Evolutionary conservation across 768 basidiomycete genomes (phyloP).

Genomic region (Boletus vermiculosoides): DNA sequence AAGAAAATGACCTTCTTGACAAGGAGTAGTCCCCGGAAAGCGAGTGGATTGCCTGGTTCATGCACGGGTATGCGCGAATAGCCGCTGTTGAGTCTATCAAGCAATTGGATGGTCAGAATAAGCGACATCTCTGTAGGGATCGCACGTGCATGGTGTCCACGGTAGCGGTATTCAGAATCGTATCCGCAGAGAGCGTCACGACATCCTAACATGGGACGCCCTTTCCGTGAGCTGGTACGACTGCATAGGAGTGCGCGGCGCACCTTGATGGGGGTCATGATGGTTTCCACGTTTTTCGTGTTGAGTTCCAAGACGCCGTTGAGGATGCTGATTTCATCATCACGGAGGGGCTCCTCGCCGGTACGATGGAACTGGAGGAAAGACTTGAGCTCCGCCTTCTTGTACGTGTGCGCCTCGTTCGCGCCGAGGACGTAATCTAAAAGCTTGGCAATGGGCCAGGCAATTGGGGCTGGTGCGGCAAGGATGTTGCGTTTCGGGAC

Average conservation of each 20-base stretch:
- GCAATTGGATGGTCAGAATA: constrained; percentile 10
- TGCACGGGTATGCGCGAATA: constrained; percentile 94
- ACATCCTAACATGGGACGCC: constrained; percentile 54
- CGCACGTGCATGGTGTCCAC: constrained; percentile 72
- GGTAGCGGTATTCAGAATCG: constrained; percentile 71
- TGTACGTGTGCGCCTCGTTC: constrained; percentile 72
- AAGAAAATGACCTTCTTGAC: constrained; percentile 66
- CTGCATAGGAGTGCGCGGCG: background rate
- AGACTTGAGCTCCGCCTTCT: constrained; percentile 76
- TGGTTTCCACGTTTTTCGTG: constrained; percentile 68
- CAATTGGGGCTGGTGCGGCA: constrained; percentile 60
- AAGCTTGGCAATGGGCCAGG: constrained; percentile 67
- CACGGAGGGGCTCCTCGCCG: constrained; percentile 70
- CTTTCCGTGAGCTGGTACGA: background rate
- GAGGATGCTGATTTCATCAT: constrained; percentile 79
- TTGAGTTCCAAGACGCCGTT: constrained; percentile 80
- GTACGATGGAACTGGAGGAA: constrained; percentile 79
- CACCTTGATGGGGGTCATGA: constrained; percentile 82
- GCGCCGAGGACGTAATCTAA: constrained; percentile 81
- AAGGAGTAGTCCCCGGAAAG: constrained; percentile 80
- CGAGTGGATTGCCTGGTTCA: constrained; percentile 58
- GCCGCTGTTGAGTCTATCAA: constrained; percentile 64
- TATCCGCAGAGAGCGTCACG: constrained; percentile 74
- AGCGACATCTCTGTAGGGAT: background rate
- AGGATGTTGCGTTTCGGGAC: too few relatives aligned